Percentiles rank a stretch among this genome's conserved stretches.
phyloP scores from a whole-genome alignment of 2,329 filamentous ascomycete genomes.

The Sporothrix mexicana region DNA sequence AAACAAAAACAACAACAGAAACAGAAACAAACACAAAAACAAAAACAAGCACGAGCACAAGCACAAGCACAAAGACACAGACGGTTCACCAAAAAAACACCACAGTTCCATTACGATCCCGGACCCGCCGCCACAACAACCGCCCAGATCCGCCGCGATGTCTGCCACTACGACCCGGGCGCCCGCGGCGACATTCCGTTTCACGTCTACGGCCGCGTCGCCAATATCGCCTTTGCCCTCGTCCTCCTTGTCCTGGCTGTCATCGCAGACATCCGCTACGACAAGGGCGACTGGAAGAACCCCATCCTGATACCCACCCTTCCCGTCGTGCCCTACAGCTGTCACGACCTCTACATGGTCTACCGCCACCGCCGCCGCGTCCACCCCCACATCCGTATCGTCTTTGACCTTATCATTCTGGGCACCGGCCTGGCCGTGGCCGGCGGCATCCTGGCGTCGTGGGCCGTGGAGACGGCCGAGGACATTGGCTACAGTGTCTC shows the following conservation, averaged over 20 bases:
- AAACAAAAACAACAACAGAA: no score
- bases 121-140: not conserved
- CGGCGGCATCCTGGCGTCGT: slow-evolving; percentile 15
- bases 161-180: not conserved
- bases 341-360: slow-evolving; percentile 6
- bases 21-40: no score
- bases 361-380: not conserved
- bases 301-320: slow-evolving; percentile 21
- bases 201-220: slow-evolving; percentile 11
- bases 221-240: slow-evolving; percentile 9
- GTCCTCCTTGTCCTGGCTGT: slow-evolving; percentile 9
- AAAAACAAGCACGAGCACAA: no score
- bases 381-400: slow-evolving; percentile 17
- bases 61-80: no score
- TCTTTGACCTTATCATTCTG: slow-evolving; percentile 26
- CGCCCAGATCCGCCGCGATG: not conserved
- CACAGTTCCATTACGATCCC: not conserved
- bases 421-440: slow-evolving; percentile 26
- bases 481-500: not conserved
- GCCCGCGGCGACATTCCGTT: not conserved
- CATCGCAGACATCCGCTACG: not conserved
- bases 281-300: slow-evolving; percentile 18
- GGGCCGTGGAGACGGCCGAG: not conserved
- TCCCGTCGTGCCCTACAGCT: not conserved
- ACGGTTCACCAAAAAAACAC: no score